A percentile compares a stretch with the other conserved stretches of the same genome.
These are phyloP conservation scores for Hanseniaspora pseudoguilliermondii DNA, from an alignment of 805 yeast genomes.

Conservation along the genomic window DNA sequence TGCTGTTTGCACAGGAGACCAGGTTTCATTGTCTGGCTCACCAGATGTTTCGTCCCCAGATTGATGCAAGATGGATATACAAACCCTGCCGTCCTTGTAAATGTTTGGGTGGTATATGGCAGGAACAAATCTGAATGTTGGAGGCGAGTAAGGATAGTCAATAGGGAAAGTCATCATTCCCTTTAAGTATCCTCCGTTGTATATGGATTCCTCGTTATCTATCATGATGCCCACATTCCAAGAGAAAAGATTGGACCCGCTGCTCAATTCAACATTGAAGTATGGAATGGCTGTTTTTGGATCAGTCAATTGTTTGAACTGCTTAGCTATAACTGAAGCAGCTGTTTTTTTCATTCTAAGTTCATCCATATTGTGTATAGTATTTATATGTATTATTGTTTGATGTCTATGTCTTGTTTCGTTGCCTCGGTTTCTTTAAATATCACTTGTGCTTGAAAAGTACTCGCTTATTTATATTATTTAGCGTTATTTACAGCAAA, in stretches of 20 bases:
- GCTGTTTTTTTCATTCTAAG: conserved; percentile 37
- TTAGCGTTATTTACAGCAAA: no score
- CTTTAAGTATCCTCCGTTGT: conserved; percentile 87
- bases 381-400: no score
- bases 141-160: conserved; percentile 88
- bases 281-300: conserved; percentile 70
- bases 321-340: conserved; percentile 80
- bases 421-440: neutral
- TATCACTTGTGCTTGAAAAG: no score
- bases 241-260: conserved; percentile 43
- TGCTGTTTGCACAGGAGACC: conserved; percentile 89
- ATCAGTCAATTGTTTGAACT: conserved; percentile 83
- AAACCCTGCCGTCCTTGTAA: conserved; percentile 81
- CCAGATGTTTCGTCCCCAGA: conserved; percentile 84
- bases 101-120: conserved; percentile 92
- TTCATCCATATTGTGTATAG: neutral
- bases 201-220: conserved; percentile 73
- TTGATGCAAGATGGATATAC: conserved; percentile 84
- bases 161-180: conserved; percentile 89
- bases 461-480: no score
- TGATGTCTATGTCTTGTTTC: neutral
- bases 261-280: conserved; percentile 56
- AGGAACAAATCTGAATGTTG: conserved; percentile 82
- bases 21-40: conserved; percentile 80
- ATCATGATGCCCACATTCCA: conserved; percentile 92